Base-by-base conservation (phyloP, 805 yeast genomes). In the Metschnikowia lunata region DNA sequence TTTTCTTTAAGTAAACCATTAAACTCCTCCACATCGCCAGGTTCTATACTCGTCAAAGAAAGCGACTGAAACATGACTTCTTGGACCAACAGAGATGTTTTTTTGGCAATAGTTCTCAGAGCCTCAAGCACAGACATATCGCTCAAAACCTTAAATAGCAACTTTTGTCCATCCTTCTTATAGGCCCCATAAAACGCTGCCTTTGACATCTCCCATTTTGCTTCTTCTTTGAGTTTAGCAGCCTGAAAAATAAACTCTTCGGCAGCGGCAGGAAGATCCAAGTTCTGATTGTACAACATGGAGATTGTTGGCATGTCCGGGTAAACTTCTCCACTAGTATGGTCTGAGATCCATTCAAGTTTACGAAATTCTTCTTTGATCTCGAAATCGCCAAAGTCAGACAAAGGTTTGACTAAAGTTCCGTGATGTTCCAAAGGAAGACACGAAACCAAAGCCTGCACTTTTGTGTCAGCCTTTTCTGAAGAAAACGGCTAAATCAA, bases 51-150 rank as follows among this genome's bases (percentile, higher is more conserved):
- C 23, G 23, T 18, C 23, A 5, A 18, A 3, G 23, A 18, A 12
- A 12, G n/a, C 10, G 44, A 36, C 27, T 23, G 14, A 29, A 36
- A 36, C 7, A 41, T 30, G n/a, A 31, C 30, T 36, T 41, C 44
- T 14, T 30, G 31, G 3, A 9, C 33, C 13, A 26, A 31, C 12
- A 28, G 14, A 13, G 36, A 30, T 6, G 39, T 36, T n/a, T 36
- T 30, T 8, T 14, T 36, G 18, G 40, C 26, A 14, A 41, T 41
- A n/a, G 36, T 26, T 30, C 43, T 40, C 43, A 40, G 39, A 15
- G 43, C 43, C 15, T 34, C 35, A 18, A 40, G 38, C 8, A 14
- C 23, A 4, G 38, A 6, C 34, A 34, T 9, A 4, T 8, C n/a
- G 18, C 34, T 34, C 39, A 40, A 34, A 13, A 8, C 34, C 26